These are phyloP conservation scores for Diplodia scrobiculata DNA, from an alignment of 2,329 filamentous ascomycete genomes.

Conservation along the genomic window DNA sequence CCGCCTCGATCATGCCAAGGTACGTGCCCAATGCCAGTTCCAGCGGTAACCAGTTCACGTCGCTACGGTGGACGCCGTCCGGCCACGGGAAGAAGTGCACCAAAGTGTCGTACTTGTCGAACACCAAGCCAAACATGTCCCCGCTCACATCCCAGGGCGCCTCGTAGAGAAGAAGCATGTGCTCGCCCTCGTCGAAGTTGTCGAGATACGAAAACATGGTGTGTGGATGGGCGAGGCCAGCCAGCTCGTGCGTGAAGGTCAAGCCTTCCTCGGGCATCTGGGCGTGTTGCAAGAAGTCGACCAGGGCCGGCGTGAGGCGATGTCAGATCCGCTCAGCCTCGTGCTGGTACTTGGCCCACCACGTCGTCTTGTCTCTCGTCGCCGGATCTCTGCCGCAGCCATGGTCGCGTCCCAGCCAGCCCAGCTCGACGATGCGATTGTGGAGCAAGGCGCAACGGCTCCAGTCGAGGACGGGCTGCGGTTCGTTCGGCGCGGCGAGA, in stretches of 20 bases:
- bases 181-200: background rate
- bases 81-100: background rate
- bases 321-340: background rate
- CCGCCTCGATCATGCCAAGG: conserved; percentile 15
- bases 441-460: conserved; percentile 8
- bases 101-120: conserved; percentile 10
- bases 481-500: background rate
- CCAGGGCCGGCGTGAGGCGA: background rate
- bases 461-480: conserved; percentile 4
- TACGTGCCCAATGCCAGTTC: conserved; percentile 23
- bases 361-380: conserved; percentile 3
- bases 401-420: conserved; percentile 10
- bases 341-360: conserved; percentile 5
- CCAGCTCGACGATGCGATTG: conserved; percentile 26
- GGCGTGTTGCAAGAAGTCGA: conserved; percentile 22
- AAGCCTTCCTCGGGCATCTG: conserved; percentile 13
- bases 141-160: background rate
- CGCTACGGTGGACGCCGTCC: background rate
- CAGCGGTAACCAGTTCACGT: conserved; percentile 17
- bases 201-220: conserved; percentile 10
- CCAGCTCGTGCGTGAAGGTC: conserved; percentile 17
- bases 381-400: background rate
- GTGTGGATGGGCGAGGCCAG: conserved; percentile 2
- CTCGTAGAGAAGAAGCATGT: conserved; percentile 9
- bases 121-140: conserved; percentile 1